Evolutionary conservation across 345 rosid species (phyloP).

Genomic region (Eucalyptus erythrocorys): DNA sequence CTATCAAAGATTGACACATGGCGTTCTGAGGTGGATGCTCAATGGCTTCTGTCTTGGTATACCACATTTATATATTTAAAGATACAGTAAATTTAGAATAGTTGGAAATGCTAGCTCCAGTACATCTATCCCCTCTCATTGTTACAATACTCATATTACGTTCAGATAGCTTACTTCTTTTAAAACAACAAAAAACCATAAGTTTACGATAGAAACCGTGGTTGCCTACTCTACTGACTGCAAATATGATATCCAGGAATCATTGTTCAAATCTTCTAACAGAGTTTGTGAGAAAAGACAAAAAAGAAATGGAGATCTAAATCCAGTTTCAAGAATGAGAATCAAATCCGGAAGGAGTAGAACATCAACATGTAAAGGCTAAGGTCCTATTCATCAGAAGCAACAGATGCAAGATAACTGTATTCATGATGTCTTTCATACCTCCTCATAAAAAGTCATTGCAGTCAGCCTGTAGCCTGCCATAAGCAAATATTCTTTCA

Average conservation of each 20-base stretch:
- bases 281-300: neutral
- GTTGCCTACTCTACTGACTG: neutral
- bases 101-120: neutral
- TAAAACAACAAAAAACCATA: neutral
- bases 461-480: constrained; percentile 95
- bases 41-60: neutral
- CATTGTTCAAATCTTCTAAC: neutral
- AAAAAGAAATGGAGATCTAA: neutral
- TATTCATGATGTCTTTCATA: constrained; percentile 1
- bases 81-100: neutral
- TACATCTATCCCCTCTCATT: neutral
- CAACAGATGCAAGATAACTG: neutral
- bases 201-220: neutral
- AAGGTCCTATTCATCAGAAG: neutral
- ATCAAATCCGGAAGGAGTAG: neutral
- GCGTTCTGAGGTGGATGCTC: neutral
- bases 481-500: constrained; percentile 86
- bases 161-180: neutral
- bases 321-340: neutral
- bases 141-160: neutral
- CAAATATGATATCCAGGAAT: neutral
- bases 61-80: neutral
- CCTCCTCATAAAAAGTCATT: constrained; percentile 98
- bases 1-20: neutral
- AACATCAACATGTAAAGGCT: neutral